Base-by-base conservation (phyloP, 2,329 filamentous ascomycete species). In the Thelonectria rubi region DNA sequence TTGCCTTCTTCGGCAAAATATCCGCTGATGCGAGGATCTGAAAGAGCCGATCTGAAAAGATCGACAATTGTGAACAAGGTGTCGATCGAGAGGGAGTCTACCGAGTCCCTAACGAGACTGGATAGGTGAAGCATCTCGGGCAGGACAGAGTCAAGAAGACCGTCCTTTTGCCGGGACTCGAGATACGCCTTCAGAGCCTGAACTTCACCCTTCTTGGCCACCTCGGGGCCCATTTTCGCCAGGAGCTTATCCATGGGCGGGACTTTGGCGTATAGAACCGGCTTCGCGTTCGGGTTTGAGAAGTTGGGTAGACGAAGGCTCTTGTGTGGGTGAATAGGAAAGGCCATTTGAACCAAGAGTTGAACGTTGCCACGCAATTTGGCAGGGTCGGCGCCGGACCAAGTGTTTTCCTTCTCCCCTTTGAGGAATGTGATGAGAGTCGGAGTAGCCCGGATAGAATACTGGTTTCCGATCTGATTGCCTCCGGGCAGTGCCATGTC, bases 391-490 rank as follows among this genome's bases (percentile, higher is more conserved):
- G 91, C 92, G 1, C 93, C 93, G 51, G 84, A 85, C 94, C 94
- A 98, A 67, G 90, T 85, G 64, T 93, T 89, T 50, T 92, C 86
- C 73, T 94, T 87, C 62, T 89, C 78, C 2, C 93, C 93, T 54
- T 85, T 89, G 9, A 94, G 78, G 72, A 94, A 96, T 0, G 93
- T 94, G 72, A 95, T 86, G 72, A 98, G 97, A 0, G 94, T 97
- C 1, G 94, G 94, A 0, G 94, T 97, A 4, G 90, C 90, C 2
- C 86, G 84, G 53, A 97, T 85, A 1, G 82, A 79, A 73, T 91
- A 96, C 61, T 83, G 84, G 43, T 81, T 81, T 21, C 84, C 88
- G 49, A 92, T 86, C 63, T 87, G 86, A 58, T 83, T 85, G 3
- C 90, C 88, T 17, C 84, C 79, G 14, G 87, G 88, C 12, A 83